Evolutionary conservation across 306 rosid genomes (phyloP), one percentile per base, ranked within the genome.

Genomic region (Luffa acutangula): DNA sequence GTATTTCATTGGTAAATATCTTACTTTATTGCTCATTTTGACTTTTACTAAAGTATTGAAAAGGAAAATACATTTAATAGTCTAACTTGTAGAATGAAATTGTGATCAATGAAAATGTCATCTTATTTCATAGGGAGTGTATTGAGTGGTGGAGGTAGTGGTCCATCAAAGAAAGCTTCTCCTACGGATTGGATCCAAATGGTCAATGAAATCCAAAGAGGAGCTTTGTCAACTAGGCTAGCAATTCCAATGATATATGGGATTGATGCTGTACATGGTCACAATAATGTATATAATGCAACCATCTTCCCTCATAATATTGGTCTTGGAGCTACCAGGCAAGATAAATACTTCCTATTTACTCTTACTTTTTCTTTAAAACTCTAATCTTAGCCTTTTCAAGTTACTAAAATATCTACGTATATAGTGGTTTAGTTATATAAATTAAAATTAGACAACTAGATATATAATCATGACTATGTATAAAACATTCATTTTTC

Each of bases 191-290:
- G 49, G 73, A 15, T 66, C n/a, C 1, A 66, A 5, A 66, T 66
- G 73, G 73, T 66, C 13, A 66, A 66, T 7, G 3, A 37, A 36
- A 36, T 66, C 13, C 73, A 66, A 37, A 66, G 17, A 15, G 73
- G 49, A 3, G 73, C 73, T 37, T 66, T 66, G 48, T 66, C 73
- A 6, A 66, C 5, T 2, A 66, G 73, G 49, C 73, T 66, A 15
- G 73, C 49, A 9, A 66, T 66, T 66, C 73, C 71, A 34, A 63
- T 60, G 67, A 60, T 60, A n/a, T 60, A 60, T 60, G 67, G 67
- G 41, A 60, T 60, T 60, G 67, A 60, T 60, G 67, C 67, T 31
- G 41, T 60, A 0, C 67, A 60, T 25, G 67, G 67, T 3, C 37
- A 60, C 67, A 60, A 60, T 4, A 60, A 60, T 60, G 67, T 60